Conservation (phyloP, 495 filamentous ascomycete genomes). For the Aspergillus olivimuriae region DNA sequence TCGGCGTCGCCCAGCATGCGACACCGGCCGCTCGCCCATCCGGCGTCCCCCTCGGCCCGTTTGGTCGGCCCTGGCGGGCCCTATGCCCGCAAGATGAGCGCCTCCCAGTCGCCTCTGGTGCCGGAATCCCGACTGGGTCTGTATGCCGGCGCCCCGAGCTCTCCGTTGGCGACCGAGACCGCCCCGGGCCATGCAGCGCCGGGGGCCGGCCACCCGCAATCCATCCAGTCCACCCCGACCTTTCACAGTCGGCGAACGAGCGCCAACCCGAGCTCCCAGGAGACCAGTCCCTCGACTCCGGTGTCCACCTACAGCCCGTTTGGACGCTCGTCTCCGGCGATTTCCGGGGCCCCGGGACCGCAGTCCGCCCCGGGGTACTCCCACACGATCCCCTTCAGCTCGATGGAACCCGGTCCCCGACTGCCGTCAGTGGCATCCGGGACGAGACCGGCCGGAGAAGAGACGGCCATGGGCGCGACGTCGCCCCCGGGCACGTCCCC, state of each 20-base stretch:
- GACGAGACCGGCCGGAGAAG: slow-evolving; percentile 28
- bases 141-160: slow-evolving; percentile 21
- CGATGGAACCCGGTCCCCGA: slow-evolving; percentile 25
- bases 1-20: slow-evolving; percentile 34
- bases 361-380: slow-evolving; percentile 13
- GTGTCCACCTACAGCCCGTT: slow-evolving; percentile 44
- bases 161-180: slow-evolving; percentile 25
- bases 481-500: slow-evolving; percentile 29
- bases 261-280: slow-evolving; percentile 42
- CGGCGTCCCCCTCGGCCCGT: slow-evolving; percentile 53
- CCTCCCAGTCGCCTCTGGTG: slow-evolving; percentile 42
- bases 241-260: slow-evolving; percentile 39
- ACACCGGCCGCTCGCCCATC: slow-evolving; percentile 54
- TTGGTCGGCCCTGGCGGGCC: slow-evolving; percentile 27
- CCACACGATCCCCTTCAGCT: slow-evolving; percentile 18
- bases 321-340: slow-evolving; percentile 41
- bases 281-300: slow-evolving; percentile 50
- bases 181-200: slow-evolving; percentile 21
- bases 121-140: slow-evolving; percentile 27
- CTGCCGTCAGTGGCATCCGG: slow-evolving; percentile 18
- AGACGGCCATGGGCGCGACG: slow-evolving; percentile 6
- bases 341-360: slow-evolving; percentile 19
- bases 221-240: slow-evolving; percentile 35
- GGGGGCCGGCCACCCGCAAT: slow-evolving; percentile 23
- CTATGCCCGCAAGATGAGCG: slow-evolving; percentile 39